Conservation (phyloP, 331 rosid species). For the Arachis monticola region DNA sequence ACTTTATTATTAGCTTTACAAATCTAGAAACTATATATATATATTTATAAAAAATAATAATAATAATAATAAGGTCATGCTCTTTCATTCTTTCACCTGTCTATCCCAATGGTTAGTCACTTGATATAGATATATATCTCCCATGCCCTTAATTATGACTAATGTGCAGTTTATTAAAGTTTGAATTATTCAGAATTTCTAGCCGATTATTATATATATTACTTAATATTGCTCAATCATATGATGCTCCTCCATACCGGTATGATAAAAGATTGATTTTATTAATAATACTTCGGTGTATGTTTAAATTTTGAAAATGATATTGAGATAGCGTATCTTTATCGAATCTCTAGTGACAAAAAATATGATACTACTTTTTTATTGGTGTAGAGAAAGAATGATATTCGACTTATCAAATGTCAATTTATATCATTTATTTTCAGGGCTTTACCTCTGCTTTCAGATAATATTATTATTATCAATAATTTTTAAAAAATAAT, state of each 20-base stretch:
- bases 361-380: no score
- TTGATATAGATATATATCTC: no score
- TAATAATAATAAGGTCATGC: background rate
- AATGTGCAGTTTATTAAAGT: background rate
- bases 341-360: background rate
- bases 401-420: background rate
- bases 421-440: background rate
- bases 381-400: background rate
- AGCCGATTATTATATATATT: background rate
- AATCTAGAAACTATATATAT: background rate
- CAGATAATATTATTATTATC: background rate
- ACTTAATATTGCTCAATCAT: slow-evolving; percentile 38
- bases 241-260: background rate
- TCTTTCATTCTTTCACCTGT: background rate
- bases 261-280: background rate
- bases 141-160: no score
- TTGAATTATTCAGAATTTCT: background rate
- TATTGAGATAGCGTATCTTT: background rate
- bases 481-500: no score
- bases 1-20: no score
- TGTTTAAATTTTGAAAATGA: background rate
- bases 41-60: no score
- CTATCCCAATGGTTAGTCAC: background rate
- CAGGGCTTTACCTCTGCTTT: background rate
- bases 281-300: slow-evolving; percentile 3